Evolutionary conservation across 768 basidiomycete genomes (phyloP).

Genomic region (Amanita pallidorosea): DNA sequence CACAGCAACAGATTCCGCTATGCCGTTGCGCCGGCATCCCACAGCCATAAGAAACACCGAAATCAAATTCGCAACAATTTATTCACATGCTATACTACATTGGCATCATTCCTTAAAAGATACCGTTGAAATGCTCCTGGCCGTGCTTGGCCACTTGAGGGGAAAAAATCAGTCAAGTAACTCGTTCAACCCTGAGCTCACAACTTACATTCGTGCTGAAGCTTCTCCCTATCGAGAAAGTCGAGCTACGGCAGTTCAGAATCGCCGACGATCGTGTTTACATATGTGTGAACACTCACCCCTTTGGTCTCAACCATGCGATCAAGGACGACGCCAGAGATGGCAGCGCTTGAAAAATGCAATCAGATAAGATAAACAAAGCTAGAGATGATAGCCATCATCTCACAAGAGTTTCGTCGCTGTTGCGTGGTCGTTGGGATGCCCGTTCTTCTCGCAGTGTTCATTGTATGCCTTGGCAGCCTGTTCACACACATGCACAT

Average conservation of each 20-base stretch:
- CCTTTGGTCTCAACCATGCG: slow-evolving; percentile 46
- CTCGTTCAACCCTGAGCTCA: neutral
- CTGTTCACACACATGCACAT: slow-evolving; percentile 29
- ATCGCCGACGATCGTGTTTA: neutral
- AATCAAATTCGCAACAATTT: too few relatives aligned
- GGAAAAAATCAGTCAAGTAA: too few relatives aligned
- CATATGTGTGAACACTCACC: slow-evolving; percentile 13
- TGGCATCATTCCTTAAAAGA: too few relatives aligned
- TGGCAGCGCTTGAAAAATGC: slow-evolving; percentile 31
- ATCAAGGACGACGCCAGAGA: slow-evolving; percentile 38
- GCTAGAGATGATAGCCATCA: neutral
- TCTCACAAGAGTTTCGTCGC: slow-evolving; percentile 46
- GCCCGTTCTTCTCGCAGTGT: slow-evolving; percentile 38
- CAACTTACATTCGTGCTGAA: slow-evolving; percentile 13
- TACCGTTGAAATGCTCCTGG: too few relatives aligned
- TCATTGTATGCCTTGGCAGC: slow-evolving; percentile 57
- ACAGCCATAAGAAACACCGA: too few relatives aligned
- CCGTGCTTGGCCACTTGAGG: too few relatives aligned
- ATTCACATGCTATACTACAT: too few relatives aligned
- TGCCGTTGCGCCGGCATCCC: too few relatives aligned
- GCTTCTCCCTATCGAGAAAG: slow-evolving; percentile 14
- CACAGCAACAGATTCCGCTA: too few relatives aligned
- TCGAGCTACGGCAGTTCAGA: slow-evolving; percentile 11
- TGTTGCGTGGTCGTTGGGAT: slow-evolving; percentile 35
- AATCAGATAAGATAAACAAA: neutral